Evolutionary conservation across 768 basidiomycete genomes (phyloP), one percentile per base, ranked within the genome.

Genomic region (Coprinopsis sp.): DNA sequence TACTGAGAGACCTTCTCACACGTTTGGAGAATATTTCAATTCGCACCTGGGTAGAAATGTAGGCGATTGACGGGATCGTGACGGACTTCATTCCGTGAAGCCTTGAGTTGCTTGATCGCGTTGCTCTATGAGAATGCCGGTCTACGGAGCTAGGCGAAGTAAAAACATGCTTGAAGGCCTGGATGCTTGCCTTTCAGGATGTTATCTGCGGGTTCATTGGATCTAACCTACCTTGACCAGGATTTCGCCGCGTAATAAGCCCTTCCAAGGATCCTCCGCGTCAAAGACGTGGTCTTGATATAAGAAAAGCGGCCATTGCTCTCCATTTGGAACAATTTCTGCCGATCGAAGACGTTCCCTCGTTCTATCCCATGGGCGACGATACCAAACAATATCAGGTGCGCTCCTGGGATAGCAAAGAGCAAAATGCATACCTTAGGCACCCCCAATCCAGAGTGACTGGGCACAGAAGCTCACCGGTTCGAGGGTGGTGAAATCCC

Each of bases 161-260:
- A 33, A 65, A 65, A 14, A 65, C 49, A 47, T 62, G 56, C 36
- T 54, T 62, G n/a, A 40, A 61, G 1, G 57, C 60, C 62, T 63
- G 27, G 16, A 16, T 14, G 5, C 7, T 21, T 22, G 29, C 18
- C n/a, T 16, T n/a, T n/a, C n/a, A n/a, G 25, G 33, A 10, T 11
- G 18, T 36, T 6, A 23, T 4, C 22, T 33, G 16, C 14, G 29
- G n/a, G 4, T 43, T 10, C 7, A 34, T 6, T 5, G 27, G 12
- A 19, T 18, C 3, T 18, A 8, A 44, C 54, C 27, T 37, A 61
- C 59, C 36, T 36, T 53, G 4, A 63, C 50, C 0, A 64, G 51
- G 4, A 60, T 18, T 2, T 25, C 4, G 29, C 58, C 59, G 24
- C 47, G 21, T 18, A 63, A 53, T 1, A 63, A 53, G 4, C 64